Evolutionary conservation across 2,329 filamentous ascomycete genomes (phyloP).

Genomic region (Claviceps fusiformis): DNA sequence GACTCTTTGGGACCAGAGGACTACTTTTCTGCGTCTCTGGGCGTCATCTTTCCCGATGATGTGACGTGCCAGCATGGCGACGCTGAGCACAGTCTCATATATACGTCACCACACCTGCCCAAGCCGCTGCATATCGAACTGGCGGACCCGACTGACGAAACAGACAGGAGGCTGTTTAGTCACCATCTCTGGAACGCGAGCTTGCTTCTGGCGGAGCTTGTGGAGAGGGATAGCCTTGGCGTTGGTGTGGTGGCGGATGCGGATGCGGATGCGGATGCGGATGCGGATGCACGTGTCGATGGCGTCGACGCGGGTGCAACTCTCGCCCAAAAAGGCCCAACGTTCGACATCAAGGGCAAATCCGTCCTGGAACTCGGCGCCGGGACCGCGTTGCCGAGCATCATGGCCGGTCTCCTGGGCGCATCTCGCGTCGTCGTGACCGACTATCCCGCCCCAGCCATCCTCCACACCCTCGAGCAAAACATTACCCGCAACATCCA

Average conservation of each 20-base stretch:
- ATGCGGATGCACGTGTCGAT: slow-evolving; percentile 12
- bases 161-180: slow-evolving; percentile 48
- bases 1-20: slow-evolving; percentile 35
- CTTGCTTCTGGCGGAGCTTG: slow-evolving; percentile 61
- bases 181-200: slow-evolving; percentile 88
- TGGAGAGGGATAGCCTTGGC: slow-evolving; percentile 40
- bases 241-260: neutral
- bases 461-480: neutral
- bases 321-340: slow-evolving; percentile 16
- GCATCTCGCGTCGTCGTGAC: slow-evolving; percentile 65
- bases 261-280: neutral
- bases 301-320: no score
- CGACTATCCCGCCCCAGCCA: slow-evolving; percentile 67
- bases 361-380: slow-evolving; percentile 83
- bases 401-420: slow-evolving; percentile 61
- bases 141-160: slow-evolving; percentile 34
- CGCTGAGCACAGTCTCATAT: slow-evolving; percentile 41
- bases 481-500: slow-evolving; percentile 34
- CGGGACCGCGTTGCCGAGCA: slow-evolving; percentile 69
- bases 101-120: slow-evolving; percentile 39
- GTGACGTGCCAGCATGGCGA: slow-evolving; percentile 54
- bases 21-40: slow-evolving; percentile 43
- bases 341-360: slow-evolving; percentile 43
- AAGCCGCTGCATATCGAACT: slow-evolving; percentile 30
- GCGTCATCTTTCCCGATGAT: slow-evolving; percentile 56